These are phyloP conservation scores for Desmodesmus armatus DNA, from an alignment of 139 green algal genomes.

Conservation along the genomic window DNA sequence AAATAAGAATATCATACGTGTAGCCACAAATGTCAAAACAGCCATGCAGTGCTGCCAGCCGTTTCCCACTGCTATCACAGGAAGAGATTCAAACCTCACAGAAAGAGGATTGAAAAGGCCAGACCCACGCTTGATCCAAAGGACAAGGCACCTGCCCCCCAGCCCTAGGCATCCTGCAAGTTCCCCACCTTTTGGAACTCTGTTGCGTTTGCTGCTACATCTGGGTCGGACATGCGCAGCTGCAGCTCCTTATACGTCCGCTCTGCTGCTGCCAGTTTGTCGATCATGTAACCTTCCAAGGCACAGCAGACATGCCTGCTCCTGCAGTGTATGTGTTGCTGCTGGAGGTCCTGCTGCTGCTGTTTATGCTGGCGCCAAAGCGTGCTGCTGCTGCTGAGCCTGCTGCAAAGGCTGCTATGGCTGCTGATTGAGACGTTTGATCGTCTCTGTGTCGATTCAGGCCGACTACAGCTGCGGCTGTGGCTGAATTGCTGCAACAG, in stretches of 20 bases:
- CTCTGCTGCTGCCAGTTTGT: slow-evolving; percentile 66
- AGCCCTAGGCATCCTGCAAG: no score
- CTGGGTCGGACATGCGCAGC: slow-evolving; percentile 84
- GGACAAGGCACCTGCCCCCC: no score
- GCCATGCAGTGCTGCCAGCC: no score
- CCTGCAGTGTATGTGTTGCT: slow-evolving; percentile 21
- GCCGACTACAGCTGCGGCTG: neutral
- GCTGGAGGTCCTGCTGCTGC: neutral
- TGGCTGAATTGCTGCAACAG: no score
- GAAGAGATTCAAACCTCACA: no score
- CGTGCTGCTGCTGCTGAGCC: neutral
- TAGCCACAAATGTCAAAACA: no score
- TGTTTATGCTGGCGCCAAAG: neutral
- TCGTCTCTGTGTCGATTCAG: no score
- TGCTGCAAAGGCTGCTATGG: neutral
- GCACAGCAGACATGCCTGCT: slow-evolving; percentile 40
- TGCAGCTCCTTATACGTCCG: slow-evolving; percentile 74
- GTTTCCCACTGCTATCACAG: no score
- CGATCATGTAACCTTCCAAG: slow-evolving; percentile 70
- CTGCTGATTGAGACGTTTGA: neutral
- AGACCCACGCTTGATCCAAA: no score
- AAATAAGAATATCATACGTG: no score
- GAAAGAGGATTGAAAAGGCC: no score
- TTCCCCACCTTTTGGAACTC: slow-evolving; percentile 82
- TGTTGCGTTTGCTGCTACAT: slow-evolving; percentile 67